Percentiles rank a stretch among this genome's conserved stretches.
phyloP scores from a whole-genome alignment of 1,284 basidiomycete species.

The Cutaneotrichosporon sp. region DNA sequence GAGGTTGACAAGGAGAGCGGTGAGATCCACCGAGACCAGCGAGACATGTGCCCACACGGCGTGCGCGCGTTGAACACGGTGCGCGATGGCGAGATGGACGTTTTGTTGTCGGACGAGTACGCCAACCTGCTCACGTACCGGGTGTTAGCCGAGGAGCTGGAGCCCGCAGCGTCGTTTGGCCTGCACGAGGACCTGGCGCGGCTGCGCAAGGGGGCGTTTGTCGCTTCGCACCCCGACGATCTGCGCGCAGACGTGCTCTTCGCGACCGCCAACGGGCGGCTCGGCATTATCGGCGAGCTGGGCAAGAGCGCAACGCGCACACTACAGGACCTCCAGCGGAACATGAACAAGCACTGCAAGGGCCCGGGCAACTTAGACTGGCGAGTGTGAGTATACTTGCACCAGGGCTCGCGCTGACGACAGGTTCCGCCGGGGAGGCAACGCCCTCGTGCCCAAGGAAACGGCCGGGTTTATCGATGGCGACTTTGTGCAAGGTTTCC shows the following conservation, averaged over 20 bases:
- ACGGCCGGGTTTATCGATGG: slow-evolving; percentile 77
- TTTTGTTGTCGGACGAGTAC: slow-evolving; percentile 54
- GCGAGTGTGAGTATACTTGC: slow-evolving; percentile 54
- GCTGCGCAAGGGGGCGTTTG: slow-evolving; percentile 39
- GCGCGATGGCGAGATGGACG: slow-evolving; percentile 51
- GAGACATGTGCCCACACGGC: slow-evolving; percentile 72
- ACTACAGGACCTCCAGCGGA: slow-evolving; percentile 70
- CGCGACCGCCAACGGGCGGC: slow-evolving; percentile 71
- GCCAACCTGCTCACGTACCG: slow-evolving; percentile 65
- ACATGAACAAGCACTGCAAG: slow-evolving; percentile 58
- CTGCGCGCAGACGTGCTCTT: slow-evolving; percentile 61
- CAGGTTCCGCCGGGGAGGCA: slow-evolving; percentile 62
- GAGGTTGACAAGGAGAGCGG: slow-evolving; percentile 50
- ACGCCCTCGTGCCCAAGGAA: slow-evolving; percentile 55
- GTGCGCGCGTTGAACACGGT: slow-evolving; percentile 41
- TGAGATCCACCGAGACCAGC: slow-evolving; percentile 59
- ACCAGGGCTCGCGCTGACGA: neutral
- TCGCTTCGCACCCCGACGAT: slow-evolving; percentile 26
- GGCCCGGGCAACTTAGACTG: slow-evolving; percentile 62
- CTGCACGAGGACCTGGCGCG: slow-evolving; percentile 49
- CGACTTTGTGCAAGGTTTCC: slow-evolving; percentile 71
- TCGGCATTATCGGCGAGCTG: slow-evolving; percentile 71
- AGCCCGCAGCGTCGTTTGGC: slow-evolving; percentile 46
- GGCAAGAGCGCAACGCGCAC: slow-evolving; percentile 57
- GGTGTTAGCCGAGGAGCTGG: slow-evolving; percentile 36